Percentiles rank a stretch among this genome's conserved stretches.
Evolutionary conservation across 1,139 yeast genomes (phyloP).

Genomic region (Saccharomyces hybrid): DNA sequence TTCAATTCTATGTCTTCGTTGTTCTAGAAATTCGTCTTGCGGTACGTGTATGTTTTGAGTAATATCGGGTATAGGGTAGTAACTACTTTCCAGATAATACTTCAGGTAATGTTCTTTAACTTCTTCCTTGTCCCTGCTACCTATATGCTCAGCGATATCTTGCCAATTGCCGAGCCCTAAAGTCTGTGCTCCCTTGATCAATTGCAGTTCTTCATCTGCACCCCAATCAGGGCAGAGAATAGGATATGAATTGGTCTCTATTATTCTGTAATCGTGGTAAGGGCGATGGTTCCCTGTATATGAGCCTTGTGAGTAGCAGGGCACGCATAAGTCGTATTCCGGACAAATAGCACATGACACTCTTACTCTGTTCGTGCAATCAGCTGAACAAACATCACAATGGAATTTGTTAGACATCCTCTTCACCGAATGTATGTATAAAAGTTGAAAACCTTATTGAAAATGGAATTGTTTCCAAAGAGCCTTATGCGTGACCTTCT

Average conservation of each 20-base stretch:
- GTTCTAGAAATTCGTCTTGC: constrained; percentile 62
- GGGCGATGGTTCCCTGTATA: constrained; percentile 84
- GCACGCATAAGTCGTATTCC: constrained; percentile 93
- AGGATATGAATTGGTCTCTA: constrained; percentile 93
- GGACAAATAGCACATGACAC: constrained; percentile 86
- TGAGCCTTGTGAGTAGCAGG: constrained; percentile 84
- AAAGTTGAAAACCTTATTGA: neutral
- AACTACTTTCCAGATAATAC: constrained; percentile 57
- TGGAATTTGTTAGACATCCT: constrained; percentile 52
- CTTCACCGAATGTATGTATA: neutral
- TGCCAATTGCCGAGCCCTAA: constrained; percentile 96
- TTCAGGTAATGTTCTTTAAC: constrained; percentile 74
- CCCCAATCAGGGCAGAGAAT: constrained; percentile 92
- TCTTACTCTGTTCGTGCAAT: constrained; percentile 85
- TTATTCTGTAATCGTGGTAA: constrained; percentile 83
- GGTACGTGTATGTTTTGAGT: constrained; percentile 58
- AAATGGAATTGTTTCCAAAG: neutral
- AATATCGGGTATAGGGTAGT: constrained; percentile 80
- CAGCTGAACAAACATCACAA: constrained; percentile 92
- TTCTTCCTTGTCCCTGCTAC: constrained; percentile 86
- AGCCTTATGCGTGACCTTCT: no score
- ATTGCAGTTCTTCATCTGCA: constrained; percentile 87
- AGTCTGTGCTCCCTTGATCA: constrained; percentile 87
- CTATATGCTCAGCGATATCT: constrained; percentile 90
- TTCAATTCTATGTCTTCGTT: constrained; percentile 66